These are phyloP conservation scores for Suhomyces atakaporum DNA, from an alignment of 1,139 yeast species.

Conservation along the genomic window DNA sequence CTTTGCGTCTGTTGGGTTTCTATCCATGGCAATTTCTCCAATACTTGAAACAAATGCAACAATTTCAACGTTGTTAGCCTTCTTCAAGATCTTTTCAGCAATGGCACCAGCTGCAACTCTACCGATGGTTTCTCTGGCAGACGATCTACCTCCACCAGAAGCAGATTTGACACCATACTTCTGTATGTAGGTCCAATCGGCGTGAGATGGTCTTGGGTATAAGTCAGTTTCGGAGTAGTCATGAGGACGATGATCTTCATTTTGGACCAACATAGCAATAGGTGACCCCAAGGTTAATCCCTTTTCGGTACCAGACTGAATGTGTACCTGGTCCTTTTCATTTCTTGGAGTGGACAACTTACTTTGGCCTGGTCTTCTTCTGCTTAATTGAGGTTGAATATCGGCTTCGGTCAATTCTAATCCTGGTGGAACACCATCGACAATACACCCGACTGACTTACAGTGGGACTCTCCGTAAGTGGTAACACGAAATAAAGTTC, in stretches of 20 bases:
- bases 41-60: slow-evolving; percentile 95
- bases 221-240: slow-evolving; percentile 94
- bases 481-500: slow-evolving; percentile 63
- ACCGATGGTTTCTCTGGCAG: slow-evolving; percentile 97
- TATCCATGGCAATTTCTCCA: slow-evolving; percentile 74
- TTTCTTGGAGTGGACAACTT: slow-evolving; percentile 91
- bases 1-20: slow-evolving; percentile 64
- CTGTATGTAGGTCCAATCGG: slow-evolving; percentile 88
- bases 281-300: slow-evolving; percentile 95
- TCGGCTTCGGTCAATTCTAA: slow-evolving; percentile 80
- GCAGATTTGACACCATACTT: slow-evolving; percentile 93
- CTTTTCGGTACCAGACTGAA: slow-evolving; percentile 92
- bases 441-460: slow-evolving; percentile 97
- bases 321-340: slow-evolving; percentile 88
- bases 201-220: slow-evolving; percentile 97
- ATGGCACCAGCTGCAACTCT: slow-evolving; percentile 99
- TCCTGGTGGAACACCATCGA: slow-evolving; percentile 98
- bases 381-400: slow-evolving; percentile 90
- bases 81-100: slow-evolving; percentile 84
- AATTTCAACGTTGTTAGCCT: slow-evolving; percentile 83
- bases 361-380: slow-evolving; percentile 98
- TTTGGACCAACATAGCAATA: slow-evolving; percentile 86
- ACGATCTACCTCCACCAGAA: slow-evolving; percentile 96
- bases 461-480: slow-evolving; percentile 99
- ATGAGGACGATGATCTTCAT: slow-evolving; percentile 95